A percentile compares a stretch with the other conserved stretches of the same genome.
Evolutionary conservation across 2,329 filamentous ascomycete genomes (phyloP).

Genomic region (Phyllosticta ampelicida): DNA sequence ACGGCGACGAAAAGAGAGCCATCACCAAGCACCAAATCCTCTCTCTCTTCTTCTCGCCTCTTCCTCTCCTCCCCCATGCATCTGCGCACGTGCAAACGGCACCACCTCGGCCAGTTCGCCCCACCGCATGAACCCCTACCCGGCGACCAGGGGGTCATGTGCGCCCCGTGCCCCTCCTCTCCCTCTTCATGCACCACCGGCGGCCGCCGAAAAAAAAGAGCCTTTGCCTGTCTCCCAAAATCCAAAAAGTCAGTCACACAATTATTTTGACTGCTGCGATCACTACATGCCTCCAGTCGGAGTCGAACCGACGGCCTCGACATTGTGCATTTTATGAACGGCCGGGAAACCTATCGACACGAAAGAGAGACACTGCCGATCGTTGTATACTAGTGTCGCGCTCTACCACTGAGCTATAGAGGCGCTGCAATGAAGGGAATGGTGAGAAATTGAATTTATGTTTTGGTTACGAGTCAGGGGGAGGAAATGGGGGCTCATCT

Average conservation of each 20-base stretch:
- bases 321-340: background rate
- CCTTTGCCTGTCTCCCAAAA: too few species aligned
- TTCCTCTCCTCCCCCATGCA: background rate
- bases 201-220: too few species aligned
- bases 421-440: background rate
- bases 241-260: too few species aligned
- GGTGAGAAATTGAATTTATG: background rate
- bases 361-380: background rate
- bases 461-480: background rate
- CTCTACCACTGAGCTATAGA: conserved; percentile 11
- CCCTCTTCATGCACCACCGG: too few species aligned
- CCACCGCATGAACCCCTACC: background rate
- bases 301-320: conserved; percentile 10
- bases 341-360: background rate
- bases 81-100: background rate
- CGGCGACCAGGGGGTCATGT: too few species aligned
- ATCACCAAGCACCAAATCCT: background rate
- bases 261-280: too few species aligned
- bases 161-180: too few species aligned
- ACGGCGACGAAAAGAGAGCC: too few species aligned
- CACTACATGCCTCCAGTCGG: conserved; percentile 5
- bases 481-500: too few species aligned
- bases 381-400: conserved; percentile 6
- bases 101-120: background rate
- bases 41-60: background rate